Evolutionary conservation across 2,329 filamentous ascomycete species (phyloP).

Genomic region (Scedosporium boydii): DNA sequence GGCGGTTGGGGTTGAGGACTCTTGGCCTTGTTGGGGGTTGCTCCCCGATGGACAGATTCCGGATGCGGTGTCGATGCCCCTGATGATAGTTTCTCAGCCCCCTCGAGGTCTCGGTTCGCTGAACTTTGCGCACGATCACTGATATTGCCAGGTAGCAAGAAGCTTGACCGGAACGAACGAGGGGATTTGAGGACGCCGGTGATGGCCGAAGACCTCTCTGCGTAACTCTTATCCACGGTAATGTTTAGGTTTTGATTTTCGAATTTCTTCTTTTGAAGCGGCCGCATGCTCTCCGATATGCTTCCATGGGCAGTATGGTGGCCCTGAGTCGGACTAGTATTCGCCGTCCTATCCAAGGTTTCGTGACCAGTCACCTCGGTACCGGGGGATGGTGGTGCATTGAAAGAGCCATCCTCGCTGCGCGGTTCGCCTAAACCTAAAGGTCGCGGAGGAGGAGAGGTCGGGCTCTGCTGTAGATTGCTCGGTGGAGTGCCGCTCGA

Average conservation of each 20-base stretch:
- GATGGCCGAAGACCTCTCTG: constrained; percentile 30
- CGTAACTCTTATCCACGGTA: constrained; percentile 52
- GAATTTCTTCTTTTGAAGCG: constrained; percentile 48
- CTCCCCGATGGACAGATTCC: constrained; percentile 15
- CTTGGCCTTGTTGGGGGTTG: constrained; percentile 12
- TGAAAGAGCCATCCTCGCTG: constrained; percentile 41
- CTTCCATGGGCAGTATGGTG: constrained; percentile 46
- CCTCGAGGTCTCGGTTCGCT: constrained; percentile 48
- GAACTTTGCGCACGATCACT: constrained; percentile 37
- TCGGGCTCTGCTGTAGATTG: not conserved
- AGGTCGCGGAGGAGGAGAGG: not conserved
- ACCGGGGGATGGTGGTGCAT: constrained; percentile 61
- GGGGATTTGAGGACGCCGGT: constrained; percentile 61
- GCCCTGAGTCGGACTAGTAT: constrained; percentile 60
- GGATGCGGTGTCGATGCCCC: constrained; percentile 51
- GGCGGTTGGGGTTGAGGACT: constrained; percentile 22
- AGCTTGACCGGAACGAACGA: constrained; percentile 66
- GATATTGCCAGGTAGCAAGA: constrained; percentile 51
- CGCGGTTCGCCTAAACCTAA: constrained; percentile 4
- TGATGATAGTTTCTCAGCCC: constrained; percentile 78
- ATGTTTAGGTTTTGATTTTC: constrained; percentile 38
- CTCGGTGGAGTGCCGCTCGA: constrained; percentile 1
- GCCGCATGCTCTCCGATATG: constrained; percentile 68
- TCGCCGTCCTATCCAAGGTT: constrained; percentile 61
- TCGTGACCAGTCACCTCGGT: constrained; percentile 74